phyloP scores from a whole-genome alignment of 2,329 filamentous ascomycete species.

The Cadophora luteo-olivacea region DNA sequence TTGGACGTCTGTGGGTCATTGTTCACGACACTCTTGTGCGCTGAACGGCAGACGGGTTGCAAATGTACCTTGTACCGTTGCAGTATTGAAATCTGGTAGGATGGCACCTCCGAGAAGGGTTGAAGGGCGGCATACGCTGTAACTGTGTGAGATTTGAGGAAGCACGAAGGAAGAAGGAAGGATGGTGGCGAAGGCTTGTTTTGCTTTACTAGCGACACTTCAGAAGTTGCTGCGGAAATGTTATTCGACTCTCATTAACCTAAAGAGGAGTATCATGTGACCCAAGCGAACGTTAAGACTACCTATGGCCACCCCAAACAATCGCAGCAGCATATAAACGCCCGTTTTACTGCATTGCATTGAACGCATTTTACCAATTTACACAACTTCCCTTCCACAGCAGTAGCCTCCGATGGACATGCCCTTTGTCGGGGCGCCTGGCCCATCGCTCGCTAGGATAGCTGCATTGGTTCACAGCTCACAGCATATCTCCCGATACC shows the following conservation, averaged over 20 bases:
- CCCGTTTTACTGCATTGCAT: constrained; percentile 27
- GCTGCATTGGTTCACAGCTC: neutral
- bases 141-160: constrained; percentile 16
- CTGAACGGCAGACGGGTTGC: constrained; percentile 7
- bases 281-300: neutral
- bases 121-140: neutral
- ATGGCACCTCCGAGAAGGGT: constrained; percentile 13
- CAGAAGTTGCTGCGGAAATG: neutral
- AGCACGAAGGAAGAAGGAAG: constrained; percentile 1
- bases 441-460: neutral
- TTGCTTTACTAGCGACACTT: constrained; percentile 1
- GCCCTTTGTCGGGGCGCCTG: neutral
- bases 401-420: constrained; percentile 6
- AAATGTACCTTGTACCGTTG: constrained; percentile 27
- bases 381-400: constrained; percentile 11
- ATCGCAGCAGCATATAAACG: neutral
- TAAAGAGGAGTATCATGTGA: neutral
- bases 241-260: neutral
- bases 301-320: neutral
- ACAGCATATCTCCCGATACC: constrained; percentile 1
- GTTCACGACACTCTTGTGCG: constrained; percentile 19
- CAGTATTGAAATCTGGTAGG: constrained; percentile 26
- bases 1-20: constrained; percentile 32
- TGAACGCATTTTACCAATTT: constrained; percentile 27
- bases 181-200: constrained; percentile 3